These are phyloP conservation scores for Apiospora koreana DNA, from an alignment of 2,329 filamentous ascomycete genomes.

Conservation along the genomic window DNA sequence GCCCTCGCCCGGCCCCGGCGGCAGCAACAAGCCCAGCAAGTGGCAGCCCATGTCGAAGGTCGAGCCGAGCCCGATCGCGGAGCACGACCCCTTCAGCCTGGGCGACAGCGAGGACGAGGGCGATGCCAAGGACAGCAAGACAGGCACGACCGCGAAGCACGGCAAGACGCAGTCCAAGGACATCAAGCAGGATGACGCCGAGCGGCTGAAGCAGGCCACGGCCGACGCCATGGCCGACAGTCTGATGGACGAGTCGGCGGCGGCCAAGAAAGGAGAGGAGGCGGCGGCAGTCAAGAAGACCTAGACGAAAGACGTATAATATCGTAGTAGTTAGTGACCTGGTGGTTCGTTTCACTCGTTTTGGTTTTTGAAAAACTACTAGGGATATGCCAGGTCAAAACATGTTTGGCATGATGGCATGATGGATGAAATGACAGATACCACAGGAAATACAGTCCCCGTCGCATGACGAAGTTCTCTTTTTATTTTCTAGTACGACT, in stretches of 20 bases:
- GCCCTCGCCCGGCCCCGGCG: conserved; percentile 40
- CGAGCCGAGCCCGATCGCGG: conserved; percentile 79
- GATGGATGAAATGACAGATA: not conserved
- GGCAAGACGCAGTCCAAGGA: conserved; percentile 52
- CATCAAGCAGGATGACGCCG: conserved; percentile 55
- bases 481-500: not conserved
- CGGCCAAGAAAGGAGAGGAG: conserved; percentile 11
- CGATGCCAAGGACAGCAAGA: conserved; percentile 65
- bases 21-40: conserved; percentile 74
- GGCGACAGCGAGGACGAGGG: conserved; percentile 95
- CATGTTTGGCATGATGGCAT: not conserved
- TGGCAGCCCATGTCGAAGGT: conserved; percentile 93
- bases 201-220: conserved; percentile 66
- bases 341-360: not conserved
- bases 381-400: not conserved
- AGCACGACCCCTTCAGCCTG: conserved; percentile 95
- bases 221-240: conserved; percentile 61
- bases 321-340: not conserved
- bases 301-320: not conserved
- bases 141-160: not conserved
- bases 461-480: not conserved
- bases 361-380: not conserved
- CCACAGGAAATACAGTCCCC: not conserved
- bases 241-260: conserved; percentile 36
- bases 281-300: not conserved